phyloP scores from a whole-genome alignment of 805 yeast species.

The Saccharomycopsis capsularis region DNA sequence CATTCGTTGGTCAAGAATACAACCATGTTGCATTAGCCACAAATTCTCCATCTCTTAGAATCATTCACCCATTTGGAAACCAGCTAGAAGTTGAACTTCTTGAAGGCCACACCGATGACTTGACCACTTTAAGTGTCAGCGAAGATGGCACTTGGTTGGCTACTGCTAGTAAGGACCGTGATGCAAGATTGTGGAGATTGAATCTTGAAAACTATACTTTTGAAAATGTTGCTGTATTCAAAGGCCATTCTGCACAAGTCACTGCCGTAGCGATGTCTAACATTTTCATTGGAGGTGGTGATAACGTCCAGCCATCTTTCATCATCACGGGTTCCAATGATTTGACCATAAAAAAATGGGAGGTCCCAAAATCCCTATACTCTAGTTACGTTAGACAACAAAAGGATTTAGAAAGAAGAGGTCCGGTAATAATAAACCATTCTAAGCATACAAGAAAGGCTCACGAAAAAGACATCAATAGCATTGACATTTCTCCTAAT shows the following conservation, averaged over 20 bases:
- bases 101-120: conserved; percentile 81
- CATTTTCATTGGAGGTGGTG: conserved; percentile 29
- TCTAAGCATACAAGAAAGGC: conserved; percentile 86
- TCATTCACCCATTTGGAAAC: conserved; percentile 52
- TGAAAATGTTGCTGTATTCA: conserved; percentile 31
- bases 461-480: conserved; percentile 93
- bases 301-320: conserved; percentile 48
- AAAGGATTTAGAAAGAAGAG: not conserved
- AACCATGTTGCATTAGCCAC: conserved; percentile 77
- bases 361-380: conserved; percentile 53
- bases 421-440: conserved; percentile 23
- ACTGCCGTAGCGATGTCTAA: conserved; percentile 75
- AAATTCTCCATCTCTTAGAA: conserved; percentile 80
- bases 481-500: conserved; percentile 85
- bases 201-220: conserved; percentile 37
- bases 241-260: conserved; percentile 84
- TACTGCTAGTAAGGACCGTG: conserved; percentile 84
- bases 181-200: conserved; percentile 77
- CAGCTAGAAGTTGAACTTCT: conserved; percentile 57
- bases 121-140: conserved; percentile 73
- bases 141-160: conserved; percentile 84
- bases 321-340: conserved; percentile 80
- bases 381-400: conserved; percentile 22
- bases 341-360: conserved; percentile 82
- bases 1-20: conserved; percentile 58